Conservation (phyloP, 2,329 filamentous ascomycete genomes). For the Ambrosiella xylebori region DNA sequence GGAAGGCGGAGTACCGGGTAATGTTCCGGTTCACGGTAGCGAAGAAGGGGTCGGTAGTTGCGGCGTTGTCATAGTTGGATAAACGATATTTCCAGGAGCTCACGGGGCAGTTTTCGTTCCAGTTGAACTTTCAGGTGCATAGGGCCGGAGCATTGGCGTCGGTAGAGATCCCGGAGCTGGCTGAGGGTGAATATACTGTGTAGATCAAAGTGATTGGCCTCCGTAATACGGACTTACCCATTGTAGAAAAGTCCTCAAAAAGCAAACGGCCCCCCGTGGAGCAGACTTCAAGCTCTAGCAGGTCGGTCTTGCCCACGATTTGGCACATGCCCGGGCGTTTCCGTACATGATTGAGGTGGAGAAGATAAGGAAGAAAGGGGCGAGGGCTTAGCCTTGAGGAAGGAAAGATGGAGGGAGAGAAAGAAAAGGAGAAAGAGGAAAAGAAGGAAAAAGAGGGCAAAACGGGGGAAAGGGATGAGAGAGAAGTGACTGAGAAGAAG, state of each 20-base stretch:
- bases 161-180: constrained; percentile 38
- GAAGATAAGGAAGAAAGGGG: constrained; percentile 31
- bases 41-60: constrained; percentile 37
- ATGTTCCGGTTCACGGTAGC: constrained; percentile 42
- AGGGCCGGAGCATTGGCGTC: constrained; percentile 29
- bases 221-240: constrained; percentile 25
- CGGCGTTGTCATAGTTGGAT: constrained; percentile 46
- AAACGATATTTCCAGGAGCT: constrained; percentile 44
- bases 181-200: constrained; percentile 38
- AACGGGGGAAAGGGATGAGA: constrained; percentile 15
- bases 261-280: constrained; percentile 28
- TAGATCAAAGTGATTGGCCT: constrained; percentile 38
- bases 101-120: constrained; percentile 38
- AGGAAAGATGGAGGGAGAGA: no score
- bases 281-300: constrained; percentile 40
- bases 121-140: constrained; percentile 34
- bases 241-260: constrained; percentile 39
- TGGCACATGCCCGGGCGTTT: constrained; percentile 41
- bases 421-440: constrained; percentile 15
- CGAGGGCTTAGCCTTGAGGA: constrained; percentile 30
- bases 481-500: constrained; percentile 8
- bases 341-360: constrained; percentile 32
- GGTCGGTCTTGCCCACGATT: constrained; percentile 40
- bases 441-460: constrained; percentile 18
- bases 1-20: constrained; percentile 43